phyloP scores from a whole-genome alignment of 768 basidiomycete genomes.

The Tylopilus balloui region DNA sequence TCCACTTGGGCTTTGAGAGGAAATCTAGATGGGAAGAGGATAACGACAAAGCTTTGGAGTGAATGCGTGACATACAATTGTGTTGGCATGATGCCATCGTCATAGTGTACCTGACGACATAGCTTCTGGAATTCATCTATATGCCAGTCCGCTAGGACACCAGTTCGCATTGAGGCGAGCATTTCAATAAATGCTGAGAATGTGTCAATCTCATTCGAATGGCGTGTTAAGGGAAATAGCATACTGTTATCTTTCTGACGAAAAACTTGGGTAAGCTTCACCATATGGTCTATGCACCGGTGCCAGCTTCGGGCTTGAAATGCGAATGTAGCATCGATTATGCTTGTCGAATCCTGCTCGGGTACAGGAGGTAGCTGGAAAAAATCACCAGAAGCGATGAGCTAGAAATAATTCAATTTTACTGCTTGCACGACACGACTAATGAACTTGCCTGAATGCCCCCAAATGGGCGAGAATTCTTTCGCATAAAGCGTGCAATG shows the following conservation, averaged over 20 bases:
- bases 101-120: conserved; percentile 58
- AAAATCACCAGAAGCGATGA: conserved; percentile 74
- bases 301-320: conserved; percentile 66
- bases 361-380: conserved; percentile 76
- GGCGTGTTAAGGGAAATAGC: background rate
- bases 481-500: conserved; percentile 43
- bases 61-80: conserved; percentile 59
- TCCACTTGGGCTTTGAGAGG: conserved; percentile 29
- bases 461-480: conserved; percentile 49
- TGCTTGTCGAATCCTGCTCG: conserved; percentile 44
- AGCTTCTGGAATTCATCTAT: conserved; percentile 65
- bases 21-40: conserved; percentile 14
- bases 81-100: conserved; percentile 82
- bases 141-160: conserved; percentile 59
- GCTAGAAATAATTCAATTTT: conserved; percentile 35
- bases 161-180: conserved; percentile 97
- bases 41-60: background rate
- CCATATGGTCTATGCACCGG: conserved; percentile 44
- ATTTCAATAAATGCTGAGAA: conserved; percentile 81
- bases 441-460: conserved; percentile 52
- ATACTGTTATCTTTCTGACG: conserved; percentile 60
- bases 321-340: conserved; percentile 51
- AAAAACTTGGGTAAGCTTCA: conserved; percentile 61
- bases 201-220: background rate
- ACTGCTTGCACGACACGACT: background rate